phyloP scores from a whole-genome alignment of 768 basidiomycete genomes.

The Cyclocybe aegerita region DNA sequence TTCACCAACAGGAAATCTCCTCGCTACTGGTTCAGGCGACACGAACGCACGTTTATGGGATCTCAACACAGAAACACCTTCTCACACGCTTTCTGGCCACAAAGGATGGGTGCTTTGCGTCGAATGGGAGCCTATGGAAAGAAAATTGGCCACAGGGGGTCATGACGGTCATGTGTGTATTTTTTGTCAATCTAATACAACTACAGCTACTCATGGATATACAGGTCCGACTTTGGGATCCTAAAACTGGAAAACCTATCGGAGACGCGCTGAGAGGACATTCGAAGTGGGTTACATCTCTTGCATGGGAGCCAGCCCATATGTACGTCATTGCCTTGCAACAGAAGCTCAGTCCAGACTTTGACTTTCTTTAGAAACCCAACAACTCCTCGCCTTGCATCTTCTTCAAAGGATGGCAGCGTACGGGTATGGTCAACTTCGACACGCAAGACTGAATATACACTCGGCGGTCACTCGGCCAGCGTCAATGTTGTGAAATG shows the following conservation, averaged over 20 bases:
- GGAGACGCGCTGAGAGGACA: conserved; percentile 93
- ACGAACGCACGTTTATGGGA: conserved; percentile 94
- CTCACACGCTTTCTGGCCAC: conserved; percentile 84
- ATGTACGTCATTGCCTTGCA: conserved; percentile 49
- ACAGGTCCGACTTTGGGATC: conserved; percentile 88
- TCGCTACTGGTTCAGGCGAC: conserved; percentile 96
- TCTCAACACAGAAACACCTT: conserved; percentile 88
- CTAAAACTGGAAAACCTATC: conserved; percentile 83
- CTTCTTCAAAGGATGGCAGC: conserved; percentile 94
- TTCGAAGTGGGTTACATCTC: conserved; percentile 92
- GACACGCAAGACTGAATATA: conserved; percentile 72
- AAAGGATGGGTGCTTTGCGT: conserved; percentile 96
- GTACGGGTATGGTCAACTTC: conserved; percentile 91
- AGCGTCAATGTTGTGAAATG: conserved; percentile 95
- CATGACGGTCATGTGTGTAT: conserved; percentile 85
- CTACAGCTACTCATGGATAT: background rate
- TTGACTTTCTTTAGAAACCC: conserved; percentile 58
- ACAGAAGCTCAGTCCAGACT: background rate
- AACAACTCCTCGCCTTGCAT: conserved; percentile 79
- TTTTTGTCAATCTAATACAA: background rate
- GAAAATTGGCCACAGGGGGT: conserved; percentile 89
- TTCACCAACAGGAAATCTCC: conserved; percentile 87
- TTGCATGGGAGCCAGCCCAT: conserved; percentile 96
- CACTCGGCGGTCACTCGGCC: conserved; percentile 90
- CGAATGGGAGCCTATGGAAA: conserved; percentile 95